Conservation (phyloP, 805 yeast genomes). For the Yarrowia osloensis region DNA sequence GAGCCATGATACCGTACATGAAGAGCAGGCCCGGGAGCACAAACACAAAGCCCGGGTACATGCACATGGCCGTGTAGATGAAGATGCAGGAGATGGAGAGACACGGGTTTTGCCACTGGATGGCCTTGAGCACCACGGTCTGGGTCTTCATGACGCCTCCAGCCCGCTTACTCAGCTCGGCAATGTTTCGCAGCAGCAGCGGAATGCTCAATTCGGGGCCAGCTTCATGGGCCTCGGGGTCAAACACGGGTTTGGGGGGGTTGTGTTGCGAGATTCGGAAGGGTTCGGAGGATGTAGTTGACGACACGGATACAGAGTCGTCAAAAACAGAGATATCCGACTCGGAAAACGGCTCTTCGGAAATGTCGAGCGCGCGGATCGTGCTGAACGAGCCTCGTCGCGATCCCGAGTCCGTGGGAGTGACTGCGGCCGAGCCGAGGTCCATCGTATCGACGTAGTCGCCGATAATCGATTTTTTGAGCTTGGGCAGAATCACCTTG, state of each 20-base stretch:
- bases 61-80: slow-evolving; percentile 27
- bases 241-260: slow-evolving; percentile 21
- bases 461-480: slow-evolving; percentile 10
- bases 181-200: slow-evolving; percentile 16
- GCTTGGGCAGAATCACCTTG: slow-evolving; percentile 25
- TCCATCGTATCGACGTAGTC: slow-evolving; percentile 22
- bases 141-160: slow-evolving; percentile 25
- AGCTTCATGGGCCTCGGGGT: slow-evolving; percentile 7
- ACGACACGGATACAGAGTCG: not conserved
- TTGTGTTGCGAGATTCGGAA: slow-evolving; percentile 13
- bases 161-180: slow-evolving; percentile 24
- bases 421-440: slow-evolving; percentile 10
- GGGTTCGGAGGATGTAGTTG: not conserved
- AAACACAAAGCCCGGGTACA: slow-evolving; percentile 17
- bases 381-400: slow-evolving; percentile 16
- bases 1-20: slow-evolving; percentile 30
- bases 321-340: slow-evolving; percentile 21
- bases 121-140: slow-evolving; percentile 16
- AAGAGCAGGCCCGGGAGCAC: slow-evolving; percentile 10
- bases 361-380: slow-evolving; percentile 18
- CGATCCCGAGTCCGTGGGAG: slow-evolving; percentile 23
- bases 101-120: slow-evolving; percentile 30
- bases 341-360: slow-evolving; percentile 29
- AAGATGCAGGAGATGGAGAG: slow-evolving; percentile 29
- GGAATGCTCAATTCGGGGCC: slow-evolving; percentile 28